Evolutionary conservation across 2,329 filamentous ascomycete genomes (phyloP), one percentile per base, ranked within the genome.

Genomic region (Exophiala bonariae): DNA sequence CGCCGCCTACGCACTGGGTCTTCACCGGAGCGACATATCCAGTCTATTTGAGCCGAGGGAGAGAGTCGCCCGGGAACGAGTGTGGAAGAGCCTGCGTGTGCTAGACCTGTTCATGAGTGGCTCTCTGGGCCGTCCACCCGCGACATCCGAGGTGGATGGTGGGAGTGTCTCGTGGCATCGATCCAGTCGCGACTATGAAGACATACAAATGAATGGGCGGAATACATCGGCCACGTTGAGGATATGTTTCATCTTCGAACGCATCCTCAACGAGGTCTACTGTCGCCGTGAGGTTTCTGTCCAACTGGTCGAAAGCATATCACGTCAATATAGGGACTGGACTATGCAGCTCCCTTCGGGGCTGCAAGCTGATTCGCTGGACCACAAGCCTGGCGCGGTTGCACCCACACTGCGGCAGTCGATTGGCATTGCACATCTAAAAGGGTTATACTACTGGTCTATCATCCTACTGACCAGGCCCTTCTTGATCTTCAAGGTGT

Each of bases 401-500:
- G 60, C 67, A 16, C 56, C 60, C 16, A 63, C 51, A 1, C 59
- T 66, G 37, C 59, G 67, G 30, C 64, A 59, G 22, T 65, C 65
- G 6, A 58, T 76, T 6, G 73, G 73, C 2, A 70, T 74, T 4
- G 74, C 72, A n/a, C 75, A 77, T 33, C 67, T 74, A 1, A 66
- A 78, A 11, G 72, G 72, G 23, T 69, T 75, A 3, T 79, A 78
- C 47, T 77, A 77, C 56, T 79, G 76, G 63, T 75, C 73, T 1
- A 77, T 79, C 34, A 77, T 78, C 59, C 63, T 79, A 3, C 60
- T 78, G 3, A 77, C 76, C 5, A 64, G 75, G n/a, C 76, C 76
- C 1, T 79, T 79, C 45, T 63, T 79, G 9, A 71, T 77, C 19
- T 78, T 75, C 54, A 71, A 76, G 40, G 65, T 77, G 1, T 75